A percentile compares a stretch with the other conserved stretches of the same genome.
phyloP scores from a whole-genome alignment of 768 basidiomycete species.

The Chalciporus chontae region DNA sequence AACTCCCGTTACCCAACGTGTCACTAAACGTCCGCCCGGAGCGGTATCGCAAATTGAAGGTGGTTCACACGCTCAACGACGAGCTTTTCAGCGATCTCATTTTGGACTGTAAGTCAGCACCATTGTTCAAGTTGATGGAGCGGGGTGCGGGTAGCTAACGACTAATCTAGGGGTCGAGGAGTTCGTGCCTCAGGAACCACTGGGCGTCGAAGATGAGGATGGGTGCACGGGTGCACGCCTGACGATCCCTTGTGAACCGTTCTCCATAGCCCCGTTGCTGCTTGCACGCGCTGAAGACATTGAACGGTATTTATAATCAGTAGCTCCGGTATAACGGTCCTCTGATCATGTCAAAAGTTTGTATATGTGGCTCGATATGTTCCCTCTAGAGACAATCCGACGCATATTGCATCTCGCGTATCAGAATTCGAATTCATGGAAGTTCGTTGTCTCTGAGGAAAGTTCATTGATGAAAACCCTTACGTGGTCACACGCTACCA shows the following conservation, averaged over 20 bases:
- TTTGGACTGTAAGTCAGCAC: conserved; percentile 35
- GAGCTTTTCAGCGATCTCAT: conserved; percentile 31
- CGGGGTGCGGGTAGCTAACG: conserved; percentile 3
- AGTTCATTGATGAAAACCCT: conserved; percentile 22
- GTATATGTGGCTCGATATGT: conserved; percentile 45
- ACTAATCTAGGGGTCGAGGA: conserved; percentile 36
- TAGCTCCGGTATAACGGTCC: neutral
- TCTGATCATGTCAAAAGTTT: conserved; percentile 33
- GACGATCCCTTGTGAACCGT: conserved; percentile 41
- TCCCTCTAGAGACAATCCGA: conserved; percentile 51
- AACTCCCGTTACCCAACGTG: conserved; percentile 18
- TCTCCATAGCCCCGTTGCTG: conserved; percentile 31
- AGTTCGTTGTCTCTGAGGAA: conserved; percentile 23
- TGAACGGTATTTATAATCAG: conserved; percentile 34
- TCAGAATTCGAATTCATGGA: conserved; percentile 28
- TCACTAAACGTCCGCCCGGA: conserved; percentile 42
- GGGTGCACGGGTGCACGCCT: conserved; percentile 37
- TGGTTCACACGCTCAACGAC: conserved; percentile 36
- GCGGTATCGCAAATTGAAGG: conserved; percentile 49
- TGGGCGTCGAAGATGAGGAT: conserved; percentile 39
- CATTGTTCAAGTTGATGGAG: neutral
- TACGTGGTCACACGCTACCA: conserved; percentile 24
- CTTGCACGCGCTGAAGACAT: conserved; percentile 41
- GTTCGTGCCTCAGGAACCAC: conserved; percentile 32
- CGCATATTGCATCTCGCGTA: conserved; percentile 35